Conservation (phyloP, 2,329 filamentous ascomycete species). For the Colletotrichum limetticola region DNA sequence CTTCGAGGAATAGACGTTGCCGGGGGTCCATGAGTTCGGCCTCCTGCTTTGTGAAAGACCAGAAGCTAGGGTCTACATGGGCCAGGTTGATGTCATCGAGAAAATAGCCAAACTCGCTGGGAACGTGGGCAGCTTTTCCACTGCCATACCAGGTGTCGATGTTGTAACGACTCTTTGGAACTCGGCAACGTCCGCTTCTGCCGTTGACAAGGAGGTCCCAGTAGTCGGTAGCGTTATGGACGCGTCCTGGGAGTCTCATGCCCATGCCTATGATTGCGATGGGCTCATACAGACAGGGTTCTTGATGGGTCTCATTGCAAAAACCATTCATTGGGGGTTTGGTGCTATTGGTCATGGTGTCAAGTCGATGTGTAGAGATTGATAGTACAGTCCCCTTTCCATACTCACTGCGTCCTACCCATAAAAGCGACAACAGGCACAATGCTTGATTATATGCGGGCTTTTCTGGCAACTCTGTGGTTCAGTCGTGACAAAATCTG, state of each 20-base stretch:
- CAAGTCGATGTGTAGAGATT: no score
- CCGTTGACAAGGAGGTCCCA: conserved; percentile 47
- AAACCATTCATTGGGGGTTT: neutral
- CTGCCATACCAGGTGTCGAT: conserved; percentile 38
- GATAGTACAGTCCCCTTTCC: neutral
- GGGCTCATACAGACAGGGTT: conserved; percentile 26
- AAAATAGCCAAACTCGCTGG: conserved; percentile 41
- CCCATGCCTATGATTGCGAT: conserved; percentile 48
- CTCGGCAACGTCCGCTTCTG: conserved; percentile 36
- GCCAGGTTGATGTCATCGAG: conserved; percentile 41
- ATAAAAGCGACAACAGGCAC: neutral
- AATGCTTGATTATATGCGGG: neutral
- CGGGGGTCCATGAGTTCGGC: conserved; percentile 36
- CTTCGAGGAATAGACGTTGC: conserved; percentile 33
- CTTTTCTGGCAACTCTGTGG: neutral
- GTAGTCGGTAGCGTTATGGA: conserved; percentile 39
- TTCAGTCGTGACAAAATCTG: neutral
- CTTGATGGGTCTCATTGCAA: neutral
- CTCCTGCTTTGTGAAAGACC: conserved; percentile 42
- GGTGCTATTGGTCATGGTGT: neutral
- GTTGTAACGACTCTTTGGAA: conserved; percentile 43
- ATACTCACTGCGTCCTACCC: neutral
- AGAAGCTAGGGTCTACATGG: conserved; percentile 46
- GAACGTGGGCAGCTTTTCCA: conserved; percentile 21
- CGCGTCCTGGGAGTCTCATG: conserved; percentile 44